A percentile compares a stretch with the other conserved stretches of the same genome.
phyloP scores from a whole-genome alignment of 2,329 filamentous ascomycete genomes.

The Fusarium mangiferae region DNA sequence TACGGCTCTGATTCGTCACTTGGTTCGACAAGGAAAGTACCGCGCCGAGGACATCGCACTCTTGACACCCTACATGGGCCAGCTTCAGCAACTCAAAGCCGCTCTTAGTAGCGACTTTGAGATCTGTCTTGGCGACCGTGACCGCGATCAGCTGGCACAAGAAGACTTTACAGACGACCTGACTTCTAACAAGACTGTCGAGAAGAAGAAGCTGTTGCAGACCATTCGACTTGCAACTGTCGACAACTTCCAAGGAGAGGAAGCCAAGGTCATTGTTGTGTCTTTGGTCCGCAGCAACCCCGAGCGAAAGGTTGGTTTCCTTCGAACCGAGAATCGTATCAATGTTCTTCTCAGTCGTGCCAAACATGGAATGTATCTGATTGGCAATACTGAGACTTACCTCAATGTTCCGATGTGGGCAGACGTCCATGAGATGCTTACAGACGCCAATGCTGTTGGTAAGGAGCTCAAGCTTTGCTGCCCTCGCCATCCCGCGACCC shows the following conservation, averaged over 20 bases:
- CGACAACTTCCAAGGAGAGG: not conserved
- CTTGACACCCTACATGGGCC: not conserved
- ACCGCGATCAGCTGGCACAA: too few species aligned
- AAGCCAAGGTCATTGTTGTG: not conserved
- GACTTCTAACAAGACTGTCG: too few species aligned
- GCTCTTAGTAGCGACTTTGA: not conserved
- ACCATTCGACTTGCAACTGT: not conserved
- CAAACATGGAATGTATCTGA: not conserved
- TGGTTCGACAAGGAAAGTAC: not conserved
- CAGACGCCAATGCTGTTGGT: too few species aligned
- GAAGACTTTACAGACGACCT: too few species aligned
- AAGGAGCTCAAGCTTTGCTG: too few species aligned
- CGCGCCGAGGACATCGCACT: not conserved
- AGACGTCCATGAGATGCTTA: too few species aligned
- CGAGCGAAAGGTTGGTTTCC: accelerated
- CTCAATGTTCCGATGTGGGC: too few species aligned
- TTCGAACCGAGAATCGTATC: accelerated
- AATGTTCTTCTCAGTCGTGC: not conserved
- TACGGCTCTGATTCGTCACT: too few species aligned
- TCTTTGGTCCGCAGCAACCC: not conserved
- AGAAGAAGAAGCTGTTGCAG: too few species aligned
- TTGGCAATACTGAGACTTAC: not conserved
- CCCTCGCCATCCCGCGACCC: too few species aligned
- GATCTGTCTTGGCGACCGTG: not conserved
- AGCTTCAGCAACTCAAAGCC: not conserved